phyloP scores from a whole-genome alignment of 2,329 filamentous ascomycete species.

The Xylariales sp. region DNA sequence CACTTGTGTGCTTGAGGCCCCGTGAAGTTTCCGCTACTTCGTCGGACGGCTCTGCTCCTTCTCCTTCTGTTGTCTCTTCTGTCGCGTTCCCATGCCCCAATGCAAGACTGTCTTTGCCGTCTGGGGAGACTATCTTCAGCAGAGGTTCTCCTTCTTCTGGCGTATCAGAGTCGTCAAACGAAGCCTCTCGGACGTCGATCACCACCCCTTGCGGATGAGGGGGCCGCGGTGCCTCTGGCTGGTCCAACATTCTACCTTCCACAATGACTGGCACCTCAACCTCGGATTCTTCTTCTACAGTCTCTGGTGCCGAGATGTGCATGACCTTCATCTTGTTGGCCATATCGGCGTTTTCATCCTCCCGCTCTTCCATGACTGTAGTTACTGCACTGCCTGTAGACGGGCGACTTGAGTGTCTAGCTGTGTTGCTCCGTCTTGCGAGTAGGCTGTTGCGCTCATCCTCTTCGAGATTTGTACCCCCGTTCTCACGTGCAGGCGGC shows the following conservation, averaged over 20 bases:
- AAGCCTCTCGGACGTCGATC: conserved; percentile 5
- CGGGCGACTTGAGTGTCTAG: conserved; percentile 76
- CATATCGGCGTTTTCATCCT: conserved; percentile 58
- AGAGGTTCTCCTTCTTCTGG: conserved; percentile 12
- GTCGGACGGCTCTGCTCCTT: conserved; percentile 9
- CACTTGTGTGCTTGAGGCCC: conserved; percentile 6
- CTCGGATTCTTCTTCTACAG: conserved; percentile 50
- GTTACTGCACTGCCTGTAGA: conserved; percentile 74
- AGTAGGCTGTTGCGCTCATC: conserved; percentile 39
- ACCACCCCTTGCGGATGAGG: conserved; percentile 6
- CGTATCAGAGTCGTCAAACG: conserved; percentile 15
- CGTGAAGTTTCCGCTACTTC: background rate
- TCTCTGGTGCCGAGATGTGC: conserved; percentile 48
- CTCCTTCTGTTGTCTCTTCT: conserved; percentile 17
- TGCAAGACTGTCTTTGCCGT: conserved; percentile 15
- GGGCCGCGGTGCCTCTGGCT: conserved; percentile 17
- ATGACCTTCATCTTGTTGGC: conserved; percentile 41
- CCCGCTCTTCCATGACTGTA: conserved; percentile 77
- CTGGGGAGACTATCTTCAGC: conserved; percentile 15
- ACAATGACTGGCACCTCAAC: conserved; percentile 35
- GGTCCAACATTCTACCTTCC: conserved; percentile 29
- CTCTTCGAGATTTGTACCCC: conserved; percentile 37
- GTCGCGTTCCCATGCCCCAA: conserved; percentile 19
- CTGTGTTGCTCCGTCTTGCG: conserved; percentile 64
- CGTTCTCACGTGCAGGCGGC: conserved; percentile 21